Percentiles rank a stretch among this genome's conserved stretches.
phyloP scores from a whole-genome alignment of 805 yeast species.

The Sugiyamaella mastotermitis region DNA sequence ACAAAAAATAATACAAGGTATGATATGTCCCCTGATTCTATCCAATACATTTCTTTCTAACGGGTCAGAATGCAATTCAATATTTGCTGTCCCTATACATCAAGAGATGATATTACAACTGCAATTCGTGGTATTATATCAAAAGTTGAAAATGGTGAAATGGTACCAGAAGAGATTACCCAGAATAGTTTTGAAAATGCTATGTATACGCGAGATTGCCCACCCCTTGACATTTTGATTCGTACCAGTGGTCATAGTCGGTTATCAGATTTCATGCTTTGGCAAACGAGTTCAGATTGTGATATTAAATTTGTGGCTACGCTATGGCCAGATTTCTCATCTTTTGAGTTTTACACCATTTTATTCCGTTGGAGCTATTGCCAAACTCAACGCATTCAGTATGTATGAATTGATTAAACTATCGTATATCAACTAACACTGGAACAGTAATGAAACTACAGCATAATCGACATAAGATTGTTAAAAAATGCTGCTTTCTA shows the following conservation, averaged over 20 bases:
- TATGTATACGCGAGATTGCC: constrained; percentile 63
- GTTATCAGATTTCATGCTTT: constrained; percentile 80
- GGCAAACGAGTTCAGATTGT: constrained; percentile 66
- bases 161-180: constrained; percentile 33
- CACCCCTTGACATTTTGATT: constrained; percentile 77
- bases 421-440: too few species aligned
- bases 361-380: constrained; percentile 60
- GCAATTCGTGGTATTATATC: constrained; percentile 47
- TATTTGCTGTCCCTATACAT: constrained; percentile 86
- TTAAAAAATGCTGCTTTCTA: too few species aligned
- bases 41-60: not conserved
- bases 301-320: constrained; percentile 68
- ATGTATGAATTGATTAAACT: too few species aligned
- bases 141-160: constrained; percentile 22
- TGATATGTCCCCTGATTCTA: not conserved
- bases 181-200: constrained; percentile 46
- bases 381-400: constrained; percentile 12
- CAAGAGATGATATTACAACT: constrained; percentile 78
- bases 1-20: constrained; percentile 47
- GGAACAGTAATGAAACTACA: too few species aligned
- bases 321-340: constrained; percentile 87
- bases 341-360: constrained; percentile 65
- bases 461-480: too few species aligned
- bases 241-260: constrained; percentile 86
- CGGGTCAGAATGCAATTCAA: constrained; percentile 24